A percentile compares a stretch with the other conserved stretches of the same genome.
Evolutionary conservation across 1,139 yeast genomes (phyloP).

Genomic region (Taphrina confusa): DNA sequence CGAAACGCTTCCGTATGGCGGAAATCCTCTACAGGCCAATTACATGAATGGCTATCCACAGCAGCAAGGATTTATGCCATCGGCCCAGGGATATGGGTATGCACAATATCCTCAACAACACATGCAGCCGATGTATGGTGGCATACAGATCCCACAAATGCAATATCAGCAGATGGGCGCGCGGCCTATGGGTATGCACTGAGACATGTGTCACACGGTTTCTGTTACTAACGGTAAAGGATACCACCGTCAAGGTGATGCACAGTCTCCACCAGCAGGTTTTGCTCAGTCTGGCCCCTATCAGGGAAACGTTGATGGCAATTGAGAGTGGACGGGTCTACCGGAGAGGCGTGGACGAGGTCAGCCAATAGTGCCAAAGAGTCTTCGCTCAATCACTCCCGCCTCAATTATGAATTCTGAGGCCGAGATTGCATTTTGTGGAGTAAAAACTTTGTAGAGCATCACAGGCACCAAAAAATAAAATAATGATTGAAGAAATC

Average conservation of each 20-base stretch:
- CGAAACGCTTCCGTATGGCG: slow-evolving; percentile 1
- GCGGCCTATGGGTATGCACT: slow-evolving; percentile 10
- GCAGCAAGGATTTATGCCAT: slow-evolving; percentile 8
- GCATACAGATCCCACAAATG: slow-evolving; percentile 19
- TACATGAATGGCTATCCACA: slow-evolving; percentile 10
- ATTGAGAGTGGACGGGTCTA: not conserved
- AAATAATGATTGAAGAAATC: no score
- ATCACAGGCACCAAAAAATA: no score
- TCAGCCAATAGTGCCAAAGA: no score
- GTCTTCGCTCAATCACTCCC: no score
- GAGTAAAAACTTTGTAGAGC: no score
- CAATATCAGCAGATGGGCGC: slow-evolving; percentile 13
- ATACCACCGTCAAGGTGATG: slow-evolving; percentile 1
- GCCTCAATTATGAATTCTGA: no score
- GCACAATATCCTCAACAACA: slow-evolving; percentile 17
- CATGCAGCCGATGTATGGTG: not conserved
- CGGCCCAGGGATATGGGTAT: slow-evolving; percentile 10
- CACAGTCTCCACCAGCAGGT: slow-evolving; percentile 10
- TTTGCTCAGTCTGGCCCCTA: not conserved
- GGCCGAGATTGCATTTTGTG: no score
- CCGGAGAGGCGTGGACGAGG: no score
- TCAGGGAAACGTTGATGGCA: slow-evolving; percentile 9
- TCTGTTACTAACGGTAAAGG: not conserved
- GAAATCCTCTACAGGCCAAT: slow-evolving; percentile 3
- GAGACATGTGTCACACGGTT: no score